Evolutionary conservation across 2,329 filamentous ascomycete species (phyloP).

Genomic region (Calonectria honghensis): DNA sequence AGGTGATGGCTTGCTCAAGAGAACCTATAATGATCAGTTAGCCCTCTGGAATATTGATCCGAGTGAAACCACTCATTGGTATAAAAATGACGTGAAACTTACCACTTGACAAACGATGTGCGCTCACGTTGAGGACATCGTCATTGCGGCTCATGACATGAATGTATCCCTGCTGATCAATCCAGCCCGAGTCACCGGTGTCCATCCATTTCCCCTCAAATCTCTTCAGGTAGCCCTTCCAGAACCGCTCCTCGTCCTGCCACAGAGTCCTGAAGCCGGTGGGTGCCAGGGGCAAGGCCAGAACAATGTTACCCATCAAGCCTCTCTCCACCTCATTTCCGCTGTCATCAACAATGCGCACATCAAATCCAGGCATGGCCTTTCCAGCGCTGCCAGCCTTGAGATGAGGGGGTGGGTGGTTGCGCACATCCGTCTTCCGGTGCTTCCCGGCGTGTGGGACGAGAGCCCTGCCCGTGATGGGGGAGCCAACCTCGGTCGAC

Average conservation of each 20-base stretch:
- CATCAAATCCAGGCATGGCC: slow-evolving; percentile 93
- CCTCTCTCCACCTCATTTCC: slow-evolving; percentile 83
- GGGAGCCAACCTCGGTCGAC: slow-evolving; percentile 76
- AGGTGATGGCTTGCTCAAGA: slow-evolving; percentile 93
- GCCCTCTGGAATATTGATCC: not conserved
- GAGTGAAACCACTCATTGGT: not conserved
- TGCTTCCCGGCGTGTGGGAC: slow-evolving; percentile 75
- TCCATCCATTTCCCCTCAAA: slow-evolving; percentile 91
- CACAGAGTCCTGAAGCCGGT: slow-evolving; percentile 91
- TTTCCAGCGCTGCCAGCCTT: slow-evolving; percentile 93
- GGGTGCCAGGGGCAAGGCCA: slow-evolving; percentile 87
- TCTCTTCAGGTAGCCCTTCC: slow-evolving; percentile 87
- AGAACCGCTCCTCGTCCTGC: slow-evolving; percentile 90
- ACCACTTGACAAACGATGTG: slow-evolving; percentile 92
- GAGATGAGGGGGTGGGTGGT: slow-evolving; percentile 70
- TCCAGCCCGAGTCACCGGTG: slow-evolving; percentile 91
- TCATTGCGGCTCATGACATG: slow-evolving; percentile 81
- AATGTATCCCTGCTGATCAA: slow-evolving; percentile 83
- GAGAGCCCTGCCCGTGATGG: slow-evolving; percentile 74
- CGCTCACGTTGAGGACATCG: slow-evolving; percentile 97
- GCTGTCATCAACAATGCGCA: slow-evolving; percentile 87
- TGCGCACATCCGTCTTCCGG: slow-evolving; percentile 65
- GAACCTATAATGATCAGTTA: slow-evolving; percentile 71
- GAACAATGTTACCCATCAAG: slow-evolving; percentile 93
- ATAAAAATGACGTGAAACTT: slow-evolving; percentile 55